Evolutionary conservation across 768 basidiomycete species (phyloP).

Genomic region (Glaciozyma martinii): DNA sequence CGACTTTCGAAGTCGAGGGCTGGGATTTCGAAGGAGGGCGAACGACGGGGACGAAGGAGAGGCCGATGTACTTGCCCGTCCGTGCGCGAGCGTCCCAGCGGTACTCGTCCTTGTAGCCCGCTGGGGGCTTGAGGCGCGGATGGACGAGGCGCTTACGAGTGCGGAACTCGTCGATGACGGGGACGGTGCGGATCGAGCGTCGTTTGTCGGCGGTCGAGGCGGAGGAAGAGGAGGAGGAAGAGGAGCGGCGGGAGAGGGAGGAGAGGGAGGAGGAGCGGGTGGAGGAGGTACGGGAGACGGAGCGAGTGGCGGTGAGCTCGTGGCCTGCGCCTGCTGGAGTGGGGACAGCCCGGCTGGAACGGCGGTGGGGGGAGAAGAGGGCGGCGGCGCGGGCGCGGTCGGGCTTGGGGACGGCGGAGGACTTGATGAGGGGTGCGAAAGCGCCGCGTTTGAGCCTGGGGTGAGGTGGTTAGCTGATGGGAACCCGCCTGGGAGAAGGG

Average conservation of each 20-base stretch:
- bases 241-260: neutral
- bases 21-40: neutral
- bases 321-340: neutral
- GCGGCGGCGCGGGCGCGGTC: neutral
- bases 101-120: conserved; percentile 20
- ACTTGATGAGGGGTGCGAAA: conserved; percentile 7
- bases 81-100: conserved; percentile 7
- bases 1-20: neutral
- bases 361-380: neutral
- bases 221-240: neutral
- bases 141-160: conserved; percentile 15
- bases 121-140: conserved; percentile 22
- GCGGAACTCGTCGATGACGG: conserved; percentile 5
- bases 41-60: neutral
- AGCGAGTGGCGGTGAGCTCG: conserved; percentile 3
- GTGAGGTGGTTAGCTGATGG: neutral
- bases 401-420: neutral
- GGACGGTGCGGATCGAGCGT: conserved; percentile 2
- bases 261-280: neutral
- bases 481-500: neutral
- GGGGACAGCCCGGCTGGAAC: neutral
- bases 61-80: conserved; percentile 13
- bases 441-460: conserved; percentile 21
- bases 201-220: conserved; percentile 1
- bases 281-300: neutral